Evolutionary conservation across 306 rosid species (phyloP).

Genomic region (Cajanus cajan): DNA sequence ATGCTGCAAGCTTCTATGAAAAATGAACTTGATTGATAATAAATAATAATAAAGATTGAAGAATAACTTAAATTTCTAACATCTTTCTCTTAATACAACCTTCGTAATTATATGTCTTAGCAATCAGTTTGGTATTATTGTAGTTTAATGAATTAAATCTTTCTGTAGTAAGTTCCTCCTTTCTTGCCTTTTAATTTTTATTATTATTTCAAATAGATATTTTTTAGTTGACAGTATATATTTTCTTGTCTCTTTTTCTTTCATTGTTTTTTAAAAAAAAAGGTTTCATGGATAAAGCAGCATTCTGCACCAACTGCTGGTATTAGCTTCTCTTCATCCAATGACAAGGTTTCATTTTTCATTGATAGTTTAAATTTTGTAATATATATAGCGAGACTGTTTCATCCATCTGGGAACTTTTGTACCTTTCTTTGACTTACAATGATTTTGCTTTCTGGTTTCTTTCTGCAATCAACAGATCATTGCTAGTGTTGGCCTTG

Average conservation of each 20-base stretch:
- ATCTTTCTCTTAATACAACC: conserved; percentile 13
- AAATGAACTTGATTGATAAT: not conserved
- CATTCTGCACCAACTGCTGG: conserved; percentile 99
- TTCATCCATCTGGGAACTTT: conserved; percentile 21
- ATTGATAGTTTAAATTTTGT: conserved; percentile 18
- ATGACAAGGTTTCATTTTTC: conserved; percentile 75
- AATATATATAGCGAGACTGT: conserved; percentile 16
- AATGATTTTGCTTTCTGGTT: conserved; percentile 33
- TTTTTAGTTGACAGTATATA: not conserved
- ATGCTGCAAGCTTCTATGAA: not conserved
- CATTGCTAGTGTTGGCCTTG: conserved; percentile 94
- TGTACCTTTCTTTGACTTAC: conserved; percentile 23
- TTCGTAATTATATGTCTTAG: not conserved
- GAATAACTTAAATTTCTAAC: conserved; percentile 14
- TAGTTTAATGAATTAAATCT: not conserved
- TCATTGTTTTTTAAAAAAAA: not conserved
- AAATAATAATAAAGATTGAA: not conserved
- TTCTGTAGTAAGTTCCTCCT: conserved; percentile 6
- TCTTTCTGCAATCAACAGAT: conserved; percentile 58
- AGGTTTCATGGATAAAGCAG: conserved; percentile 97
- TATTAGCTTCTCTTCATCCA: conserved; percentile 93
- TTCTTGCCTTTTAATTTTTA: conserved; percentile 10
- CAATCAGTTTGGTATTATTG: conserved; percentile 16
- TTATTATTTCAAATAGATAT: conserved; percentile 9
- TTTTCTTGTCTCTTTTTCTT: conserved; percentile 4